Conservation (phyloP, 2,329 filamentous ascomycete genomes). For the Helotiales sp. region DNA sequence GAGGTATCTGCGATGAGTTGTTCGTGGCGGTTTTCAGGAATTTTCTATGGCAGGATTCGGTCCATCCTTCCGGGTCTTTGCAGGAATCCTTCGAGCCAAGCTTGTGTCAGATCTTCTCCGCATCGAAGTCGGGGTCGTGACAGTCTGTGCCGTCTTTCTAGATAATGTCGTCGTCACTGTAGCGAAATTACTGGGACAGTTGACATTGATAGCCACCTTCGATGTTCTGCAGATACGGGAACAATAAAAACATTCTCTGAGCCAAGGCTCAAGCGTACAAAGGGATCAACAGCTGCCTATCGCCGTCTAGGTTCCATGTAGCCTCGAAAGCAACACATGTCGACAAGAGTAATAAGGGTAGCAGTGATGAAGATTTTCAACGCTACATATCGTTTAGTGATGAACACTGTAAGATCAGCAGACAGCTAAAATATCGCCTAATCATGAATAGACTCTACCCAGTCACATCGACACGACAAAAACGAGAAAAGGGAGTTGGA, state of each 20-base stretch:
- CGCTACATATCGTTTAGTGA: not conserved
- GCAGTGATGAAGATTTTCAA: not conserved
- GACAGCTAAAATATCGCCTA: not conserved
- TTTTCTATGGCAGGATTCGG: slow-evolving; percentile 33
- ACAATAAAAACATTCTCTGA: not conserved
- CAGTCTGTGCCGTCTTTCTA: not conserved
- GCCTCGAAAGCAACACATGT: not conserved
- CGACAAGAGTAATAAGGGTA: not conserved
- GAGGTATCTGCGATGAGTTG: slow-evolving; percentile 33
- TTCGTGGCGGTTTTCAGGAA: slow-evolving; percentile 30
- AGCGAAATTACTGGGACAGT: not conserved
- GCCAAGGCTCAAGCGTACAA: not conserved
- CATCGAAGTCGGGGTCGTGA: slow-evolving; percentile 20
- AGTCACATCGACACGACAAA: not conserved
- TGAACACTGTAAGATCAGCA: not conserved
- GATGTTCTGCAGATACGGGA: not conserved
- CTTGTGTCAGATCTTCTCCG: slow-evolving; percentile 41
- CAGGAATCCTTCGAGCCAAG: slow-evolving; percentile 38
- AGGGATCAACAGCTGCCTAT: not conserved
- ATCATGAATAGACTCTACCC: not conserved
- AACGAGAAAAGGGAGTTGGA: not conserved
- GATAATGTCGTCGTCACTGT: not conserved
- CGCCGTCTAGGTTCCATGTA: not conserved
- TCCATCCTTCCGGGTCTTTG: slow-evolving; percentile 34
- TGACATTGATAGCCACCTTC: not conserved